Percentiles rank a stretch among this genome's conserved stretches.
Conservation (phyloP, 2,329 filamentous ascomycete genomes). For the Grosmannia serpens region DNA sequence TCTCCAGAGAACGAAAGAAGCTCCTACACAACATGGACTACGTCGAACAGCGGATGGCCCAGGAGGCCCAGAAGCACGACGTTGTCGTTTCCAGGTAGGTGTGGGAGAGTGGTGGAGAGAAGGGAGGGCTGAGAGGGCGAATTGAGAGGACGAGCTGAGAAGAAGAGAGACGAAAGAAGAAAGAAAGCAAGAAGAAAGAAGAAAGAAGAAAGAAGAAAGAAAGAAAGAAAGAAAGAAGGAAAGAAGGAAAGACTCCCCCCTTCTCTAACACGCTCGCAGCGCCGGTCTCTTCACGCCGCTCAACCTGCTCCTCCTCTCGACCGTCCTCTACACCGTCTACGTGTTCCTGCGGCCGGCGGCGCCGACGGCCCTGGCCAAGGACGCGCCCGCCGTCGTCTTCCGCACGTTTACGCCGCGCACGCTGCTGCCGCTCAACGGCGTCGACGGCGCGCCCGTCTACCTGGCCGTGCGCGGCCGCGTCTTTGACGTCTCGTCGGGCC, state of each 20-base stretch:
- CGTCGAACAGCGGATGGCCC: slow-evolving; percentile 42
- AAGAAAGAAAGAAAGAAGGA: neutral
- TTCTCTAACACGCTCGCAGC: slow-evolving; percentile 13
- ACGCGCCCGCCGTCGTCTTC: slow-evolving; percentile 50
- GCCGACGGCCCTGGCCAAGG: slow-evolving; percentile 35
- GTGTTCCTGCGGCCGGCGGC: slow-evolving; percentile 37
- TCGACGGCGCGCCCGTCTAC: slow-evolving; percentile 63
- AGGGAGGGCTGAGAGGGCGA: neutral
- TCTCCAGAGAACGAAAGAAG: neutral
- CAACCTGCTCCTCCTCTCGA: slow-evolving; percentile 46
- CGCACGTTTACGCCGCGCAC: slow-evolving; percentile 63
- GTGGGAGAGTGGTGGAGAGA: too few relatives aligned
- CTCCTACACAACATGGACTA: slow-evolving; percentile 35
- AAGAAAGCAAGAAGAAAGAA: too few relatives aligned
- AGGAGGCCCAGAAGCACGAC: slow-evolving; percentile 36
- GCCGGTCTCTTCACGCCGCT: slow-evolving; percentile 45
- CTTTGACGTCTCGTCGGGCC: slow-evolving; percentile 78
- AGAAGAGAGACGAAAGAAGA: too few relatives aligned
- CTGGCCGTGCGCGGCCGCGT: slow-evolving; percentile 84
- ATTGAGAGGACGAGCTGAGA: neutral
- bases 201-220: neutral
- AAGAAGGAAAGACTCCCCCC: neutral
- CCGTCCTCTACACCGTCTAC: slow-evolving; percentile 49
- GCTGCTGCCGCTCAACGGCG: slow-evolving; percentile 77
- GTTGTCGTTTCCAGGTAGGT: slow-evolving; percentile 7